Evolutionary conservation across 371 early-diverging fungal genomes (phyloP), one percentile per base, ranked within the genome.

Genomic region (Rhizopus arrhizus): DNA sequence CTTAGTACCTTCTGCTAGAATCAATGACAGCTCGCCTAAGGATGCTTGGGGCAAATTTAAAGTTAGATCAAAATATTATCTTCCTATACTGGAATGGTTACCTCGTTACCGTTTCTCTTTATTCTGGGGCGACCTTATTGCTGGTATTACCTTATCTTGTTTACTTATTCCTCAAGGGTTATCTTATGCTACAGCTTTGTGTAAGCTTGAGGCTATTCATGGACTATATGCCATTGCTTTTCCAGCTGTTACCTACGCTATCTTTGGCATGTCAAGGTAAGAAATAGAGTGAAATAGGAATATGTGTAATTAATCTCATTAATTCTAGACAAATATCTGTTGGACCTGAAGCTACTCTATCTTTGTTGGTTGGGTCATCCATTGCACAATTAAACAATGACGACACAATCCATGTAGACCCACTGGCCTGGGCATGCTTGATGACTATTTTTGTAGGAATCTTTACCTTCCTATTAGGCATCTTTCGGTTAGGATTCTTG

Each of bases 401-500:
- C 61, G 62, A 72, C 22, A 75, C 54, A 28, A 56, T 65, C 66
- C 56, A 80, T 29, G 68, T 83, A 54, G 75, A 71, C 35, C 82
- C 83, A 10, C 65, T 86, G 6, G 83, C 85, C 3, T 85, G 91
- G 64, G 90, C 92, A 4, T 82, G 85, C 50, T 65, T 91, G 35
- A 80, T 94, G 66, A 85, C 85, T 7, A 78, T 96, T n/a, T 85
- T 94, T 70, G 92, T 95, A 13, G 98, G 98, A 11, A 58, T 93
- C 12, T 89, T 95, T 59, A 95, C 96, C 1, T 92, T 95, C 62
- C 64, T 90, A 31, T 74, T 97, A 59, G 98, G 98, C 7, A 87
- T 96, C 69, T 89, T 96, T 62, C 88, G 97, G 28, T 83, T 97
- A 11, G 98, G 98, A 8, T 97, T 96, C 66, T 64, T 97, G 50